Percentiles rank a stretch among this genome's conserved stretches.
phyloP scores from a whole-genome alignment of 148 eudicot species.

The Beta vulgaris region DNA sequence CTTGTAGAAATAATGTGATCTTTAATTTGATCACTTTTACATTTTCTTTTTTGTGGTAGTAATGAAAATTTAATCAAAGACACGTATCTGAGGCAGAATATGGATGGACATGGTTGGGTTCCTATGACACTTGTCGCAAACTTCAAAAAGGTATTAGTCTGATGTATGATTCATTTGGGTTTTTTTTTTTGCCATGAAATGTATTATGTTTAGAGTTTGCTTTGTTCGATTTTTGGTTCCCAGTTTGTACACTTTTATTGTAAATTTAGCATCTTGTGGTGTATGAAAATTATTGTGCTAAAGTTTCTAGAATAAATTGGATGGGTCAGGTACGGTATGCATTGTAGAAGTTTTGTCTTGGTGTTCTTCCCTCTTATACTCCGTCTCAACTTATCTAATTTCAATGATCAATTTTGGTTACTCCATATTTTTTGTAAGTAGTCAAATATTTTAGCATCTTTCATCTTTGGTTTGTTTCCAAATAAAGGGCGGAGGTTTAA shows the following conservation, averaged over 20 bases:
- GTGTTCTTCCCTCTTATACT: too few species aligned
- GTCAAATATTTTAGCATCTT: too few species aligned
- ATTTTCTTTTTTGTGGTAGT: conserved; percentile 39
- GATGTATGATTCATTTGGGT: conserved; percentile 6
- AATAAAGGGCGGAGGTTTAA: too few species aligned
- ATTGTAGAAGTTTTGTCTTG: too few species aligned
- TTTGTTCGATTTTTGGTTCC: neutral
- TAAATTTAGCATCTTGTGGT: too few species aligned
- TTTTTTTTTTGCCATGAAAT: neutral
- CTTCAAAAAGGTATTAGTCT: conserved; percentile 54
- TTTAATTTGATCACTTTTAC: conserved; percentile 3
- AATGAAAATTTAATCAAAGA: conserved; percentile 77
- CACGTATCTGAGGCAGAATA: conserved; percentile 62
- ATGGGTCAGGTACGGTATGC: too few species aligned
- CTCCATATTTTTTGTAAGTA: too few species aligned
- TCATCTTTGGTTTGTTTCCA: too few species aligned
- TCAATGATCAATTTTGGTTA: too few species aligned
- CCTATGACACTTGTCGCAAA: conserved; percentile 59
- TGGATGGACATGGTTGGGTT: conserved; percentile 96
- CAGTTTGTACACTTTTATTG: neutral
- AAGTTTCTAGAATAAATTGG: too few species aligned
- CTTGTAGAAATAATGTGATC: neutral
- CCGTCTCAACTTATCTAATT: too few species aligned
- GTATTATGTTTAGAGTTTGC: neutral
- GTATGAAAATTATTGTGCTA: too few species aligned